A percentile compares a stretch with the other conserved stretches of the same genome.
Evolutionary conservation across 768 basidiomycete species (phyloP).

Genomic region (Omphalotus guepiniiformis): DNA sequence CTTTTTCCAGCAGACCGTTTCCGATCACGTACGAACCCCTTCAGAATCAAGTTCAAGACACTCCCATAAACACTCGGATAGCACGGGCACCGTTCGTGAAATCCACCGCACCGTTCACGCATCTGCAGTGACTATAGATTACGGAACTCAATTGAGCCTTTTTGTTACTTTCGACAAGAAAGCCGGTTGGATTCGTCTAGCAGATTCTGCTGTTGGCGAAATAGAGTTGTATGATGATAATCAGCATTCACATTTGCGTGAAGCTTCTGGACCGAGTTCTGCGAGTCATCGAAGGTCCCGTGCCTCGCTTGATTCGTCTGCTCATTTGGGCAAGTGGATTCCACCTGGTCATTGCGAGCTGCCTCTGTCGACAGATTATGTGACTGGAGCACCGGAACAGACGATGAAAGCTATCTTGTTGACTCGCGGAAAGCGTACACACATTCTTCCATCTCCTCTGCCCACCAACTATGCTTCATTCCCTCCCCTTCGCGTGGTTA

Average conservation of each 20-base stretch:
- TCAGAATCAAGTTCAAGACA: constrained; percentile 33
- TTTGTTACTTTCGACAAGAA: constrained; percentile 88
- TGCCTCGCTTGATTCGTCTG: constrained; percentile 18
- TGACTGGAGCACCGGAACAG: constrained; percentile 18
- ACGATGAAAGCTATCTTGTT: constrained; percentile 54
- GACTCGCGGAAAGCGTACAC: constrained; percentile 66
- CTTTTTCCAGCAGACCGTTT: constrained; percentile 68
- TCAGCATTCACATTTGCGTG: constrained; percentile 11
- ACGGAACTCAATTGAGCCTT: constrained; percentile 71
- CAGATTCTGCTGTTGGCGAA: constrained; percentile 78
- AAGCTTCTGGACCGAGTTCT: constrained; percentile 15
- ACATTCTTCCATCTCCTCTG: constrained; percentile 64
- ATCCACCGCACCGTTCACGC: constrained; percentile 22
- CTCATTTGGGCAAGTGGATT: constrained; percentile 40
- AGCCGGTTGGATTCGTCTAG: constrained; percentile 75
- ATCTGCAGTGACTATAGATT: constrained; percentile 34
- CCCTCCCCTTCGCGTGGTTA: constrained; percentile 50
- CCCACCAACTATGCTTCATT: constrained; percentile 43
- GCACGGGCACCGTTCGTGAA: constrained; percentile 33
- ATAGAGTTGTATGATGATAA: constrained; percentile 55
- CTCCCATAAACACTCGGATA: constrained; percentile 40
- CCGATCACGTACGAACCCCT: constrained; percentile 42
- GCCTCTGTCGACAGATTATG: constrained; percentile 31
- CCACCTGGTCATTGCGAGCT: constrained; percentile 45
- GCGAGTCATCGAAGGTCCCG: constrained; percentile 17